Percentiles rank a stretch among this genome's conserved stretches.
Conservation (phyloP, 805 yeast genomes). For the Candida tibetensis region DNA sequence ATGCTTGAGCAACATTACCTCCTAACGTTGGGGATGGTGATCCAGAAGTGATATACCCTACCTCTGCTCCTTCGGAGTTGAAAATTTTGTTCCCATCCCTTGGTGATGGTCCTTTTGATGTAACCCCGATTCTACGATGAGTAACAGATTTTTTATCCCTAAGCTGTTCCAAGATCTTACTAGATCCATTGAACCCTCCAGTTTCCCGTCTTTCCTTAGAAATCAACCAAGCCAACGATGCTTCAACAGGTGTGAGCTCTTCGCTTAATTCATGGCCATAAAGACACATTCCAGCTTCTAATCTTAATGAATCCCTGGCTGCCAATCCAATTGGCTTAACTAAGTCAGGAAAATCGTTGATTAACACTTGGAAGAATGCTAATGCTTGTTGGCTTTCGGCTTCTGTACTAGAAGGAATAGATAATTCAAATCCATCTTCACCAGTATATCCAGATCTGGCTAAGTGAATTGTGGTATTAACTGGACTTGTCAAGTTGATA, state of each 20-base stretch:
- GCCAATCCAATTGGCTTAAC: constrained; percentile 93
- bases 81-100: constrained; percentile 72
- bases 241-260: constrained; percentile 79
- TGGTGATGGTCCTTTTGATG: constrained; percentile 86
- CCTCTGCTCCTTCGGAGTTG: constrained; percentile 47
- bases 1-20: constrained; percentile 88
- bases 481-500: constrained; percentile 36
- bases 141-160: constrained; percentile 58
- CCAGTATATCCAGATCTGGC: constrained; percentile 98
- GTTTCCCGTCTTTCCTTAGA: constrained; percentile 71
- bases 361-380: constrained; percentile 58
- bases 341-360: constrained; percentile 48
- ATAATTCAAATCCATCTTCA: constrained; percentile 95
- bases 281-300: constrained; percentile 98
- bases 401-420: constrained; percentile 54
- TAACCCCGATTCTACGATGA: constrained; percentile 67
- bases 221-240: constrained; percentile 84
- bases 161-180: constrained; percentile 66
- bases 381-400: constrained; percentile 44
- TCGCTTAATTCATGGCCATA: constrained; percentile 91
- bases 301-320: constrained; percentile 93
- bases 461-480: constrained; percentile 57
- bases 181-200: constrained; percentile 71
- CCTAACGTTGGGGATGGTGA: constrained; percentile 60
- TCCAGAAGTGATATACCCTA: constrained; percentile 63